Base-by-base conservation (phyloP, 148 eudicot genomes). In the Rhododendron mucronatum region DNA sequence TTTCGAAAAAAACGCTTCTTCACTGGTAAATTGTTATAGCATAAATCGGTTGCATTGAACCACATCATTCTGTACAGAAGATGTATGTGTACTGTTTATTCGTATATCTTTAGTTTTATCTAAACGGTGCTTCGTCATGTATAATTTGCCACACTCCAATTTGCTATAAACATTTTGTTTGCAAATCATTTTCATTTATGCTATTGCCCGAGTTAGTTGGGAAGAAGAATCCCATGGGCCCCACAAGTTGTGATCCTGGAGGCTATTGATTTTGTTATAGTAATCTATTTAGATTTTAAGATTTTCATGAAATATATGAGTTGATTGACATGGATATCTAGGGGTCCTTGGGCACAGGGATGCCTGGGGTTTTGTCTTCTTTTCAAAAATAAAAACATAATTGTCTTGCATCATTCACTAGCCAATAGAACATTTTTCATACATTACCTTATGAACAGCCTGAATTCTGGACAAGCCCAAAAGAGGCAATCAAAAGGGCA, bases 391-490 rank as follows among this genome's bases (percentile, higher is more conserved):
- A 48, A 48, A 48, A 9, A 10, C 50, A 48, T 48, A 1, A 48
- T 48, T 2, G 2, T 10, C 12, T 0, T 48, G 13, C 50, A 48
- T 61, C 3, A 4, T 23, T 47, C 1, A 4, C 57, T 65, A 55
- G 30, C 69, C 1, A 35, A 23, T 37, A 78, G 35, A 47, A 7
- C n/a, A 10, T 57, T 50, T 57, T 37, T 74, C 1, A 23, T 37
- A 35, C 39, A 7, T 84, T 78, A 50, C 15, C 5, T 28, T 11
- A n/a, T 73, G 65, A 23, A 20, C 21, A 93, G 96, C 86, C 89
- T 82, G 94, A 93, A 82, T 93, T 94, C 81, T 91, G 91, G 92
- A 86, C 73, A 9, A 83, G 87, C 78, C 95, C 95, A 4, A 86
- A 88, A 79, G 48, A 85, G 5, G 94, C 94, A 1, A 89, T 92